These are phyloP conservation scores for Zygoascus hellenicus DNA, from an alignment of 1,139 yeast species.

Conservation along the genomic window DNA sequence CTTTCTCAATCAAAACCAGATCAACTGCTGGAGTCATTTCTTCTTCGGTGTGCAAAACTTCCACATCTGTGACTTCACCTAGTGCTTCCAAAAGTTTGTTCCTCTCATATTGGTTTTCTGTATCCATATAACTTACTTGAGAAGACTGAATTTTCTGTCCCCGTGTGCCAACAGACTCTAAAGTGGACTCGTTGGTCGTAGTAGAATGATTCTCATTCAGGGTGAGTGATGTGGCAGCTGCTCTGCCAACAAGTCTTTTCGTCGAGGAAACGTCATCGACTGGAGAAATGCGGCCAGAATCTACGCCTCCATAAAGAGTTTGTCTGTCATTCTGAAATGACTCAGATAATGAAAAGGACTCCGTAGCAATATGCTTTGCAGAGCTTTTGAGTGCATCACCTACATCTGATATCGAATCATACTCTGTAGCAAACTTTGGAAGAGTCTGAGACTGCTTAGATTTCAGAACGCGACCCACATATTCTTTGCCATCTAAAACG, in stretches of 20 bases:
- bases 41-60: slow-evolving; percentile 12
- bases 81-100: slow-evolving; percentile 23
- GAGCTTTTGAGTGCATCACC: neutral
- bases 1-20: slow-evolving; percentile 10
- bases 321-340: neutral
- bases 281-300: neutral
- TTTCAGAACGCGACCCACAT: slow-evolving; percentile 7
- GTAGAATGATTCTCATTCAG: neutral
- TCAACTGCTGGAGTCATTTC: slow-evolving; percentile 22
- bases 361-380: neutral
- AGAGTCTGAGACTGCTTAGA: neutral
- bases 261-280: neutral
- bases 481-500: slow-evolving; percentile 37
- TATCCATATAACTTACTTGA: slow-evolving; percentile 25
- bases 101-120: slow-evolving; percentile 22
- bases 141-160: slow-evolving; percentile 13
- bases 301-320: neutral
- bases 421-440: slow-evolving; percentile 2
- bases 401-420: slow-evolving; percentile 3
- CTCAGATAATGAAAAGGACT: neutral
- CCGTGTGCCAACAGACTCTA: slow-evolving; percentile 4
- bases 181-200: neutral
- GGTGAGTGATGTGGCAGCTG: slow-evolving; percentile 13
- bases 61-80: slow-evolving; percentile 18
- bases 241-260: slow-evolving; percentile 17